Percentiles rank a stretch among this genome's conserved stretches.
Evolutionary conservation across 148 eudicot species (phyloP).

Genomic region (Vaccinium darrowii): DNA sequence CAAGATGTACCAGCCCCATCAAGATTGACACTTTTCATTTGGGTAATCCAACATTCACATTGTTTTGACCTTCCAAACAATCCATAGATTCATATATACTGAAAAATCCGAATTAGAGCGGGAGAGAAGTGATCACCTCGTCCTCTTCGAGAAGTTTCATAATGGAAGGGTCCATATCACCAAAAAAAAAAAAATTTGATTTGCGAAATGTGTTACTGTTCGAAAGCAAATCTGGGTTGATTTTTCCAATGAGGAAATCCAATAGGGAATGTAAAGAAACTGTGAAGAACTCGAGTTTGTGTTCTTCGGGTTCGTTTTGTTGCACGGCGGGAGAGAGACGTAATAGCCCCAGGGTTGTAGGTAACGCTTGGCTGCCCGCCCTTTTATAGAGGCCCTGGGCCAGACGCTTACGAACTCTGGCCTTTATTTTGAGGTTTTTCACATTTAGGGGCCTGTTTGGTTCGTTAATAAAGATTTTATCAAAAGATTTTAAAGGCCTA

Average conservation of each 20-base stretch:
- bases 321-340: too few relatives aligned
- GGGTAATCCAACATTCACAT: too few relatives aligned
- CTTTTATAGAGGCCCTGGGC: too few relatives aligned
- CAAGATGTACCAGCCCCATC: neutral
- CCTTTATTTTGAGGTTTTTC: too few relatives aligned
- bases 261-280: neutral
- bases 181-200: neutral
- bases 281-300: neutral
- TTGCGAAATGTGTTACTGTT: neutral
- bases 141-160: constrained; percentile 87
- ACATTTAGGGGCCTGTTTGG: too few relatives aligned
- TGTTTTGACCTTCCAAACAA: neutral
- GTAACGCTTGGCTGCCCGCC: too few relatives aligned
- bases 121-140: constrained; percentile 41
- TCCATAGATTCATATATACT: neutral
- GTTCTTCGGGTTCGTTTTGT: neutral
- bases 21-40: neutral
- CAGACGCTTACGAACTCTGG: too few relatives aligned
- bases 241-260: neutral
- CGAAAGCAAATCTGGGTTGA: neutral
- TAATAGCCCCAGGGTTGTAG: too few relatives aligned
- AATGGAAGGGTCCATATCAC: constrained; percentile 64
- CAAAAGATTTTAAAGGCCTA: too few relatives aligned
- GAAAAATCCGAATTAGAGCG: neutral
- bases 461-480: too few relatives aligned